Base-by-base conservation (phyloP, 73 alveolate species). In the Urostyla sp. region DNA sequence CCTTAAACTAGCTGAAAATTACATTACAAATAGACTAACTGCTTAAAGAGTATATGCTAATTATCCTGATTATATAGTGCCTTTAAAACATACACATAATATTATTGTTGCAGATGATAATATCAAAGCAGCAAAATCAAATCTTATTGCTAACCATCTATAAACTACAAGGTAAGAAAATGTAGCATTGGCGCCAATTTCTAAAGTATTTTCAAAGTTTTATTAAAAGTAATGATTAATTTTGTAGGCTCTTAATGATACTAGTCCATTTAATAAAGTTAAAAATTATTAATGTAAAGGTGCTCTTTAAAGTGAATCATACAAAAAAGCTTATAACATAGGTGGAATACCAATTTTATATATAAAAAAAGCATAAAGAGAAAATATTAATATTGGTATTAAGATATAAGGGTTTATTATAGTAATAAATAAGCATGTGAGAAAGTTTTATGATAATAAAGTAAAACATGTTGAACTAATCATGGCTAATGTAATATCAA, bases 131-230 rank as follows among this genome's bases (percentile, higher is more conserved):
- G n/a, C n/a, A n/a, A n/a, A n/a, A n/a, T n/a, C n/a, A n/a, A n/a
- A n/a, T n/a, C n/a, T n/a, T n/a, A n/a, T n/a, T n/a, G n/a, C n/a
- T n/a, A n/a, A n/a, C n/a, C n/a, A n/a, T n/a, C n/a, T n/a, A n/a
- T n/a, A n/a, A n/a, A n/a, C n/a, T n/a, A n/a, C n/a, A n/a, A n/a
- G 49, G 31, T 55, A 55, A 5, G 72, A 55, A 23, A 55, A 55
- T 5, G 72, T 27, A n/a, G 72, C 72, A 55, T 55, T 55, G 46
- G 31, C 45, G 31, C 72, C 31, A 18, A 27, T 55, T 8, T 40
- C 31, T 4, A 55, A 28, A 11, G 24, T 27, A 27, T 26, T 55
- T 5, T 55, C 72, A 55, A 55, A 55, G 4, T 20, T 7, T 27
- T 55, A 13, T 5, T 20, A 13, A 23, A 55, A 55, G 46, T 6